A percentile compares a stretch with the other conserved stretches of the same genome.
These are phyloP conservation scores for Candida gigantensis DNA, from an alignment of 1,139 yeast species.

Conservation along the genomic window DNA sequence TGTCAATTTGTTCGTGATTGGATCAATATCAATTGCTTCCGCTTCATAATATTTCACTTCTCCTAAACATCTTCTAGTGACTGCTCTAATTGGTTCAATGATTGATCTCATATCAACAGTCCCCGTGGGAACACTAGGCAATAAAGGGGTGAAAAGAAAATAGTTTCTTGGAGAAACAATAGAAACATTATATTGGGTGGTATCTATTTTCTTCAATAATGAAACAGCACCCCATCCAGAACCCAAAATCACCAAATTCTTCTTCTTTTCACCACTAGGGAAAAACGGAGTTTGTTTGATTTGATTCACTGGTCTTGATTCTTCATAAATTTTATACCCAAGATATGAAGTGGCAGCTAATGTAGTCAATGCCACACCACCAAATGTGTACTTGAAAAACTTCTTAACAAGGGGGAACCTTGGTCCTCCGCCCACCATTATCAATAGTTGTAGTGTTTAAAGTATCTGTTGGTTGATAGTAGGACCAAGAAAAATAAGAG, in stretches of 20 bases:
- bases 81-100: slow-evolving; percentile 78
- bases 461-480: too few relatives aligned
- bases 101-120: slow-evolving; percentile 87
- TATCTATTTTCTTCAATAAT: slow-evolving; percentile 77
- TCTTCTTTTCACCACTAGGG: slow-evolving; percentile 71
- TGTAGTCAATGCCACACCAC: slow-evolving; percentile 5
- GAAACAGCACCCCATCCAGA: slow-evolving; percentile 94
- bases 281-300: slow-evolving; percentile 53
- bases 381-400: slow-evolving; percentile 2
- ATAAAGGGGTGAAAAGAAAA: slow-evolving; percentile 87
- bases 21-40: slow-evolving; percentile 81
- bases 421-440: background rate
- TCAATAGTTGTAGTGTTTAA: too few relatives aligned
- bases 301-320: slow-evolving; percentile 61
- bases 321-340: slow-evolving; percentile 57
- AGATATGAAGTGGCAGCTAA: slow-evolving; percentile 28
- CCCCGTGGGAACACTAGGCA: slow-evolving; percentile 93
- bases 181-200: slow-evolving; percentile 81
- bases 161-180: slow-evolving; percentile 91
- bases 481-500: background rate
- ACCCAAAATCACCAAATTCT: slow-evolving; percentile 84
- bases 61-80: slow-evolving; percentile 65
- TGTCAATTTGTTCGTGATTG: slow-evolving; percentile 28
- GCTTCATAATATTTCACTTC: slow-evolving; percentile 87
- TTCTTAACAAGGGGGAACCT: slow-evolving; percentile 3